A percentile compares a stretch with the other conserved stretches of the same genome.
These are phyloP conservation scores for Mycena leptocephala DNA, from an alignment of 768 basidiomycete genomes.

Conservation along the genomic window DNA sequence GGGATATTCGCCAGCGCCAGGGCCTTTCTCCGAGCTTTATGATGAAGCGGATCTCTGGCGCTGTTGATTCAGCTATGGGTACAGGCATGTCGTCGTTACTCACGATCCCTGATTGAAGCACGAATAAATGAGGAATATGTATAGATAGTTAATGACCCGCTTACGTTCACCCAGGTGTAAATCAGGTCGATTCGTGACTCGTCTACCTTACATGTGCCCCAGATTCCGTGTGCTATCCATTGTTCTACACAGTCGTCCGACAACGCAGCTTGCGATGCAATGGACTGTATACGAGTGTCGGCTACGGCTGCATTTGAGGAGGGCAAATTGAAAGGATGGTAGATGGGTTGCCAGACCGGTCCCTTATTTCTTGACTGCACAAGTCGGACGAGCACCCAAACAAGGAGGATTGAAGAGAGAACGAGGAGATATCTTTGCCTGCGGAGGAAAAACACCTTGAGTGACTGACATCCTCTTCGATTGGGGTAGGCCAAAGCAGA, in stretches of 20 bases:
- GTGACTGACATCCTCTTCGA: constrained; percentile 5
- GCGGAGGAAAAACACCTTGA: background rate
- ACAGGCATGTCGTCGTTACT: background rate
- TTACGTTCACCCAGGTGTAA: constrained; percentile 26
- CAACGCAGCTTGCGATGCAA: background rate
- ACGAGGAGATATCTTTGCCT: constrained; percentile 3
- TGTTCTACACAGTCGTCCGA: constrained; percentile 22
- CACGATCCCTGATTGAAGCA: constrained; percentile 13
- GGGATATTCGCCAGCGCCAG: background rate
- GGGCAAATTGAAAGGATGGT: constrained; percentile 15
- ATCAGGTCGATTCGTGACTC: constrained; percentile 21
- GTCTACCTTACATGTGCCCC: constrained; percentile 14
- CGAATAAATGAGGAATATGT: background rate
- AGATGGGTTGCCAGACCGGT: constrained; percentile 13
- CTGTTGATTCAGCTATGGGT: background rate
- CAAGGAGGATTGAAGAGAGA: background rate
- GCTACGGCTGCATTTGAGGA: background rate
- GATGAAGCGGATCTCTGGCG: constrained; percentile 13
- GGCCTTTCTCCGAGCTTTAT: background rate
- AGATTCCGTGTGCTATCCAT: constrained; percentile 17
- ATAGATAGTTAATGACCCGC: background rate
- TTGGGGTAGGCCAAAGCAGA: constrained; percentile 13
- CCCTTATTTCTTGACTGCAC: background rate
- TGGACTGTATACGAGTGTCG: constrained; percentile 8
- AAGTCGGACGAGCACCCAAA: background rate